phyloP scores from a whole-genome alignment of 2,329 filamentous ascomycete genomes.

The Elsinoe batatas region DNA sequence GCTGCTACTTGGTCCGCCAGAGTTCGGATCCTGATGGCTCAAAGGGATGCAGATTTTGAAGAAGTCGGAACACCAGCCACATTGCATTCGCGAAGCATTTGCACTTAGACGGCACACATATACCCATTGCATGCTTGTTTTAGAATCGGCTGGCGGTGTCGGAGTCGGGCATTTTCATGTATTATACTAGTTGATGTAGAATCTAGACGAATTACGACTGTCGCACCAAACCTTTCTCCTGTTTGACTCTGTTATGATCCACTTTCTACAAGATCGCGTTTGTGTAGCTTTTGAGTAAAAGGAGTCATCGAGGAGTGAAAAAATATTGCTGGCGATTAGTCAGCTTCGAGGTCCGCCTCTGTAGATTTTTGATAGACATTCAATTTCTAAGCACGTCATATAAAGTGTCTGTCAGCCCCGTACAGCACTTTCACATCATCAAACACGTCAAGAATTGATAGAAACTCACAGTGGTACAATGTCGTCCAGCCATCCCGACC shows the following conservation, averaged over 20 bases:
- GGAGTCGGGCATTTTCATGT: neutral
- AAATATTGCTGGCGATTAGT: constrained; percentile 1
- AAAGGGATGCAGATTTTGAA: neutral
- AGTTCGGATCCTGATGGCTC: neutral
- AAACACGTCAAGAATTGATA: too few relatives aligned
- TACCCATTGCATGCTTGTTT: neutral
- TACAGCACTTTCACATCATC: neutral
- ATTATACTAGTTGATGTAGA: neutral
- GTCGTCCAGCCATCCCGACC: constrained; percentile 5
- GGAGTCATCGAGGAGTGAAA: neutral
- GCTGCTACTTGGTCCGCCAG: neutral
- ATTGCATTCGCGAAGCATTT: neutral
- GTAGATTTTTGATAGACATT: constrained; percentile 2
- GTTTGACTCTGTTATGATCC: neutral
- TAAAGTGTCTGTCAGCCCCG: neutral
- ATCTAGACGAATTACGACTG: neutral
- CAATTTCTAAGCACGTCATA: constrained; percentile 8
- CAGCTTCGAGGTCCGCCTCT: neutral
- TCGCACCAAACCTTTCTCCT: too few relatives aligned
- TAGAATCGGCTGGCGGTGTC: neutral
- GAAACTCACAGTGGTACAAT: neutral
- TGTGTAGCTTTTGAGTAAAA: neutral
- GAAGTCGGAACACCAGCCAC: neutral
- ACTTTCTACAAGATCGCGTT: neutral
- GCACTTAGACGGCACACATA: neutral